These are phyloP conservation scores for Neofusicoccum umdonicola DNA, from an alignment of 2,329 filamentous ascomycete species.

Conservation along the genomic window DNA sequence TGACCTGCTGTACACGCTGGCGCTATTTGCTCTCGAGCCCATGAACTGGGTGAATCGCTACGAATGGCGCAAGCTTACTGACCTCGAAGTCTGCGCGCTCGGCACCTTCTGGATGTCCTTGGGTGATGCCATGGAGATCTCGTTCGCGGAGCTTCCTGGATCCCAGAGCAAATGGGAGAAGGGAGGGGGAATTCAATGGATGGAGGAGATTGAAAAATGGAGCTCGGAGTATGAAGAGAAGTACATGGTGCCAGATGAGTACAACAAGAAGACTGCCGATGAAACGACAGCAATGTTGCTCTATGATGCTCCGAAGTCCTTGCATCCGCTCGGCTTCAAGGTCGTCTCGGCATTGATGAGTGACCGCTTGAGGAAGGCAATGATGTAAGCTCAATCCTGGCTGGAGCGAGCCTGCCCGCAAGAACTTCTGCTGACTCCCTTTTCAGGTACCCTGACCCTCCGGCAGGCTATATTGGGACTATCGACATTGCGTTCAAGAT, in stretches of 20 bases:
- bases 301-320: slow-evolving; percentile 50
- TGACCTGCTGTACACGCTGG: slow-evolving; percentile 65
- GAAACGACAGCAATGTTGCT: slow-evolving; percentile 62
- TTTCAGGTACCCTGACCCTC: slow-evolving; percentile 38
- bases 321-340: slow-evolving; percentile 50
- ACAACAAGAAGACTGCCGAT: slow-evolving; percentile 48
- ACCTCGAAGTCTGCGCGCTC: slow-evolving; percentile 66
- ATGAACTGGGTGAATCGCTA: slow-evolving; percentile 61
- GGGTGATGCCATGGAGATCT: slow-evolving; percentile 68
- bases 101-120: slow-evolving; percentile 69
- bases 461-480: slow-evolving; percentile 32
- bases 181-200: slow-evolving; percentile 48
- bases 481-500: slow-evolving; percentile 50
- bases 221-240: slow-evolving; percentile 57
- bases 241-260: slow-evolving; percentile 51
- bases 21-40: slow-evolving; percentile 65
- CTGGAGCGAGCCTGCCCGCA: slow-evolving; percentile 41
- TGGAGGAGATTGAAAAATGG: slow-evolving; percentile 53
- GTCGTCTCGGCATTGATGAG: slow-evolving; percentile 62
- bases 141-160: slow-evolving; percentile 47
- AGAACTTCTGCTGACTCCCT: not conserved
- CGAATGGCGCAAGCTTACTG: slow-evolving; percentile 68
- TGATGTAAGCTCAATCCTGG: slow-evolving; percentile 42
- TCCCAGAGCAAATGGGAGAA: slow-evolving; percentile 43
- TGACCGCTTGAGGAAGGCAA: slow-evolving; percentile 61